A percentile compares a stretch with the other conserved stretches of the same genome.
Conservation (phyloP, 2,329 filamentous ascomycete species). For the Pseudogymnoascus sp. region DNA sequence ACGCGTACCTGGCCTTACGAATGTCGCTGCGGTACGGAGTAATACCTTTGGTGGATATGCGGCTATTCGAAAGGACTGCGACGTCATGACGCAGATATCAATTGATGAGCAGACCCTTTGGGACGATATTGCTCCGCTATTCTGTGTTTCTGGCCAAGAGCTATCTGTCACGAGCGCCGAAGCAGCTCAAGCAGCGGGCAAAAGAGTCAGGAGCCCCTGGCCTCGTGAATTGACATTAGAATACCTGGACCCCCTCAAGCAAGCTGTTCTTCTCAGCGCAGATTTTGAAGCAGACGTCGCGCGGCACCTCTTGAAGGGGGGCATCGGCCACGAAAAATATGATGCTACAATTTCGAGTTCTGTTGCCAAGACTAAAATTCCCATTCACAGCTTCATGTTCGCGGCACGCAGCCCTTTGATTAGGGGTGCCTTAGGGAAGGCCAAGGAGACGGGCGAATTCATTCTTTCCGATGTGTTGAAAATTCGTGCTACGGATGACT, state of each 20-base stretch:
- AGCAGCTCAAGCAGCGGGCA: conserved; percentile 34
- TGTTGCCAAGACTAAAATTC: conserved; percentile 42
- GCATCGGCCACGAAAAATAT: conserved; percentile 33
- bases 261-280: conserved; percentile 52
- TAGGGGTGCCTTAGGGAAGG: conserved; percentile 52
- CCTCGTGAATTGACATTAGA: conserved; percentile 40
- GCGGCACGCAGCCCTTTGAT: conserved; percentile 66
- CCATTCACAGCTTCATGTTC: conserved; percentile 76
- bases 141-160: conserved; percentile 58
- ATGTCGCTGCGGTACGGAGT: conserved; percentile 75
- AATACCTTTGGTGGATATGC: conserved; percentile 88
- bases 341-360: neutral
- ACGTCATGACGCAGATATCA: conserved; percentile 63
- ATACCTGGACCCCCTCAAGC: conserved; percentile 43
- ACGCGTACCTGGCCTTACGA: conserved; percentile 78
- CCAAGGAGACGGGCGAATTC: conserved; percentile 47
- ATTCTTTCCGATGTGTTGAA: conserved; percentile 53
- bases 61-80: conserved; percentile 75
- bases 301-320: conserved; percentile 39
- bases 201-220: conserved; percentile 34
- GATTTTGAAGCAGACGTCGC: conserved; percentile 59
- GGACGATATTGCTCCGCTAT: conserved; percentile 63
- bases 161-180: conserved; percentile 28
- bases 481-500: conserved; percentile 47
- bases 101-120: conserved; percentile 63